Evolutionary conservation across 805 yeast genomes (phyloP).

Genomic region (Yarrowia yakushimensis): DNA sequence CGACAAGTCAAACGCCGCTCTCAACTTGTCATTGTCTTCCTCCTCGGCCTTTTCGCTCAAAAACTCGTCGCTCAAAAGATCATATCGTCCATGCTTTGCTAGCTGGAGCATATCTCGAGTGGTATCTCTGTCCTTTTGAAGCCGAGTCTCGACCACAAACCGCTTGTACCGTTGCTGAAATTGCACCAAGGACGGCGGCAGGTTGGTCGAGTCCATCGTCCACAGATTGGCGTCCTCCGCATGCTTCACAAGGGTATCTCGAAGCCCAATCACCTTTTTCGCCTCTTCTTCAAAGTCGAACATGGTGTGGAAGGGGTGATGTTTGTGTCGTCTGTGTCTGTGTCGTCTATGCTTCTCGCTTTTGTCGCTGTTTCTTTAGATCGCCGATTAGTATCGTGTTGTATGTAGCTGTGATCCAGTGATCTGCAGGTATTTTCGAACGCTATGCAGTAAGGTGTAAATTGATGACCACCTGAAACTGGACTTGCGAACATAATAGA

Average conservation of each 20-base stretch:
- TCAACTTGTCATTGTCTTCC: background rate
- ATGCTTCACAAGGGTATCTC: conserved; percentile 27
- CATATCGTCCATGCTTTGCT: conserved; percentile 8
- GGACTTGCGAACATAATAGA: background rate
- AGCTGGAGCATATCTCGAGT: background rate
- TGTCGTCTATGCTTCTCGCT: no score
- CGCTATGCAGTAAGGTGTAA: background rate
- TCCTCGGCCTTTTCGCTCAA: background rate
- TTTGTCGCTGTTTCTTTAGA: no score
- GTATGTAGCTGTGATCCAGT: background rate
- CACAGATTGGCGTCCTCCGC: conserved; percentile 26
- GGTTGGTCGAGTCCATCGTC: conserved; percentile 11
- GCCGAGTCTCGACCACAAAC: conserved; percentile 23
- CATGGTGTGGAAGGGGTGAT: no score
- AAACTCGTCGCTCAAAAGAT: background rate
- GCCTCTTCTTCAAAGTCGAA: conserved; percentile 27
- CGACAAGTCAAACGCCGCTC: background rate
- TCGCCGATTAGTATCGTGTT: background rate
- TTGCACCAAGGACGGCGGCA: conserved; percentile 18
- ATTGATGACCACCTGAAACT: background rate
- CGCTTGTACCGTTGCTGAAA: conserved; percentile 25
- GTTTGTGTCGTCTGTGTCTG: background rate
- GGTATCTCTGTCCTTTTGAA: conserved; percentile 19
- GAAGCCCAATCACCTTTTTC: conserved; percentile 26
- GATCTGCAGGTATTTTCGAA: background rate